Percentiles rank a stretch among this genome's conserved stretches.
Conservation (phyloP, 1,284 basidiomycete genomes). For the Tetrapyrgos nigripes region DNA sequence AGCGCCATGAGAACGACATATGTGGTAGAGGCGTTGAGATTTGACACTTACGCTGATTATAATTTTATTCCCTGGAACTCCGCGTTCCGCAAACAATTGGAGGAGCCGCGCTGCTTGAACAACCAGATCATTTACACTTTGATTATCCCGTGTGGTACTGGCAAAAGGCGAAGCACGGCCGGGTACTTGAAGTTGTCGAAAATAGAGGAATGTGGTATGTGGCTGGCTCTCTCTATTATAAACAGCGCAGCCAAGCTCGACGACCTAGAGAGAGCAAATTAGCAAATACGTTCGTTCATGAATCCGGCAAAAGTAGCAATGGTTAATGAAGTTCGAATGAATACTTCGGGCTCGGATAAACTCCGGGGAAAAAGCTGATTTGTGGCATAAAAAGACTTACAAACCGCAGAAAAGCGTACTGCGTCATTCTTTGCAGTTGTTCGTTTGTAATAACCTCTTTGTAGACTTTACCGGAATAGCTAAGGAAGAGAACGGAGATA, state of each 20-base stretch:
- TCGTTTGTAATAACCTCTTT: too few species aligned
- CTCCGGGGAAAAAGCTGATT: too few species aligned
- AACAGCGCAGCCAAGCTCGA: slow-evolving; percentile 53
- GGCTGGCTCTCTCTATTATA: slow-evolving; percentile 49
- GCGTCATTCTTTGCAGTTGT: too few species aligned
- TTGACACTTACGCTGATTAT: slow-evolving; percentile 54
- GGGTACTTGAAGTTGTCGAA: too few species aligned
- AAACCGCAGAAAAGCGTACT: too few species aligned
- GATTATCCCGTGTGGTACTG: slow-evolving; percentile 8
- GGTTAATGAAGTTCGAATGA: too few species aligned
- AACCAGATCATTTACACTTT: slow-evolving; percentile 44
- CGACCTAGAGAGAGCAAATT: slow-evolving; percentile 41
- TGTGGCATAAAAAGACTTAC: too few species aligned
- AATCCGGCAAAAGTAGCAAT: too few species aligned
- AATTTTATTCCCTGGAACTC: slow-evolving; percentile 45
- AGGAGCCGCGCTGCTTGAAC: slow-evolving; percentile 46
- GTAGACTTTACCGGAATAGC: too few species aligned
- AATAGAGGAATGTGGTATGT: slow-evolving; percentile 59
- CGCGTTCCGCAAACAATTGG: slow-evolving; percentile 46
- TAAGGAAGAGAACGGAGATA: too few species aligned
- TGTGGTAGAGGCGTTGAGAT: neutral
- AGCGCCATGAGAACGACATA: neutral
- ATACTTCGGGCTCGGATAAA: too few species aligned
- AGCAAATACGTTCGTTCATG: too few species aligned
- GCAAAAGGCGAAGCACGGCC: slow-evolving; percentile 34